Conservation (phyloP, 176 grass and related monocot genomes). For the Zea mays region Zm-B73-REFERENCE-NAM-5.0 NC_050102.1:130843501-130844000, state of each 20-base stretch:
- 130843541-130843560: background rate
- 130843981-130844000: slow-evolving; percentile 3
- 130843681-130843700: background rate
- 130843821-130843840: background rate
- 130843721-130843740: slow-evolving; percentile 8
- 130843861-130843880: background rate
- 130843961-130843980: slow-evolving; percentile 28
- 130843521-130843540: slow-evolving; percentile 38
- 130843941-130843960: slow-evolving; percentile 41
- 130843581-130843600: background rate
- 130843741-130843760: background rate
- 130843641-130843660: slow-evolving; percentile 44
- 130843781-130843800: background rate
- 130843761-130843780: no score
- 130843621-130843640: background rate
- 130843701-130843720: slow-evolving; percentile 13
- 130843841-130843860: slow-evolving; percentile 9
- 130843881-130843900: background rate
- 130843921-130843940: slow-evolving; percentile 1
- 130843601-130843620: slow-evolving; percentile 17
- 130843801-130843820: background rate
- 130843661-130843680: slow-evolving; percentile 22
- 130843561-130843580: background rate
- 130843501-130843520: background rate
- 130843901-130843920: slow-evolving; percentile 31